A percentile compares a stretch with the other conserved stretches of the same genome.
Conservation (phyloP, 768 basidiomycete species). For the Boletus rex-veris region DNA sequence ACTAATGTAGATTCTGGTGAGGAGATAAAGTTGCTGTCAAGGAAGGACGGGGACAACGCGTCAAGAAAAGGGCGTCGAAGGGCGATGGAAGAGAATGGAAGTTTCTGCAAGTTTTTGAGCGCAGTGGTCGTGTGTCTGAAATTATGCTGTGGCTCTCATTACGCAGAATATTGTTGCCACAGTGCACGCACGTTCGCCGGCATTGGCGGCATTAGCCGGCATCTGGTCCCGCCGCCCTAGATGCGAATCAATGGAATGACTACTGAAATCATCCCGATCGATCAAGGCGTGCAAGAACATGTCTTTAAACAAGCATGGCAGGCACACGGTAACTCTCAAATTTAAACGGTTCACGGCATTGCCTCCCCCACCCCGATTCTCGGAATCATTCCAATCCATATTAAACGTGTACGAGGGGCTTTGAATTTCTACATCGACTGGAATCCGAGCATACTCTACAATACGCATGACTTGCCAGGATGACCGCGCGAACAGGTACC, state of each 20-base stretch:
- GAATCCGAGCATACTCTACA: conserved; percentile 6
- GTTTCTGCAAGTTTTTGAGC: conserved; percentile 23
- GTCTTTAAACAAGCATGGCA: conserved; percentile 9
- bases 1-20: conserved; percentile 5
- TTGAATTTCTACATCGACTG: not conserved
- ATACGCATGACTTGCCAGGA: not conserved
- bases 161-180: conserved; percentile 21
- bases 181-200: conserved; percentile 40
- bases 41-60: conserved; percentile 6
- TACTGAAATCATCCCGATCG: conserved; percentile 7
- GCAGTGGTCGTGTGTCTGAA: conserved; percentile 38
- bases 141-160: conserved; percentile 27
- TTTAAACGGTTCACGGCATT: conserved; percentile 31
- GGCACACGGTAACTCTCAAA: conserved; percentile 16
- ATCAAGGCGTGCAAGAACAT: conserved; percentile 7
- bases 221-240: conserved; percentile 12
- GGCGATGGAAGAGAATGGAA: conserved; percentile 12
- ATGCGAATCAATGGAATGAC: conserved; percentile 22
- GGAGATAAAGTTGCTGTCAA: conserved; percentile 1
- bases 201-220: conserved; percentile 17
- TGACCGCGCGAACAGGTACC: not conserved
- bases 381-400: conserved; percentile 1
- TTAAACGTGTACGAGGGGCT: not conserved
- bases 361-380: conserved; percentile 5
- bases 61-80: conserved; percentile 4